phyloP scores from a whole-genome alignment of 352 stramenopile genomes.

The Globisporangium polare region DNA sequence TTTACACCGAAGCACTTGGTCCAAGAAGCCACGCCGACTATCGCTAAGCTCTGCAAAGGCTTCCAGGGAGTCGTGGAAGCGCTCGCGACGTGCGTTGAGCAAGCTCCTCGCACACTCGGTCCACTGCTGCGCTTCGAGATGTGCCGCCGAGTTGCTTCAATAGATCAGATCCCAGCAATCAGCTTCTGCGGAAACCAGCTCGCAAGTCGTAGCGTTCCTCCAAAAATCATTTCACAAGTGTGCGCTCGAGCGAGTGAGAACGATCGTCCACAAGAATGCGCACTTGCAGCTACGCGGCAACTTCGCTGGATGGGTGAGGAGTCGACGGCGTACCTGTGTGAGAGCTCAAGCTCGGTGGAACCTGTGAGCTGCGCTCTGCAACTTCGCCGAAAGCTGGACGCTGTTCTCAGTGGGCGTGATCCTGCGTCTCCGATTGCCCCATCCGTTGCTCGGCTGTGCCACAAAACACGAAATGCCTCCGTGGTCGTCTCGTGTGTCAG shows the following conservation, averaged over 20 bases:
- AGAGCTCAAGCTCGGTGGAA: constrained; percentile 11
- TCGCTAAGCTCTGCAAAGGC: constrained; percentile 14
- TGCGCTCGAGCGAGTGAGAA: constrained; percentile 19
- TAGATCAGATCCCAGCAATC: constrained; percentile 16
- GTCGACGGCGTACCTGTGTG: constrained; percentile 30
- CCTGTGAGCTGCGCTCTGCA: constrained; percentile 36
- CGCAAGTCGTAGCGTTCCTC: constrained; percentile 13
- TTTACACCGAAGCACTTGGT: constrained; percentile 19
- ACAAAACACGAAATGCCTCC: constrained; percentile 17
- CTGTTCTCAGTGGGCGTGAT: not conserved
- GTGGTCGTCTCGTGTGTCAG: constrained; percentile 27
- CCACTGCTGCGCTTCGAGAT: constrained; percentile 24
- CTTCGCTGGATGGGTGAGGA: constrained; percentile 47
- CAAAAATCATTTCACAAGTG: constrained; percentile 21
- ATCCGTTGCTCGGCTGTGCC: constrained; percentile 26
- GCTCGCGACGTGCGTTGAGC: constrained; percentile 29
- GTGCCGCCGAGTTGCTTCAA: constrained; percentile 17
- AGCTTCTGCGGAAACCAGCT: constrained; percentile 26
- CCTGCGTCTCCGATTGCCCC: not conserved
- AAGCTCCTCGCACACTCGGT: constrained; percentile 18
- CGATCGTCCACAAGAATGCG: constrained; percentile 31
- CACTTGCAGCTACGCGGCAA: constrained; percentile 35
- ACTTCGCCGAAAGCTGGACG: constrained; percentile 9
- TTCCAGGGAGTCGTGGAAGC: constrained; percentile 19
- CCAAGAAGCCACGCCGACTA: constrained; percentile 8